Conservation (phyloP, 768 basidiomycete genomes). For the Amanita inopinata region DNA sequence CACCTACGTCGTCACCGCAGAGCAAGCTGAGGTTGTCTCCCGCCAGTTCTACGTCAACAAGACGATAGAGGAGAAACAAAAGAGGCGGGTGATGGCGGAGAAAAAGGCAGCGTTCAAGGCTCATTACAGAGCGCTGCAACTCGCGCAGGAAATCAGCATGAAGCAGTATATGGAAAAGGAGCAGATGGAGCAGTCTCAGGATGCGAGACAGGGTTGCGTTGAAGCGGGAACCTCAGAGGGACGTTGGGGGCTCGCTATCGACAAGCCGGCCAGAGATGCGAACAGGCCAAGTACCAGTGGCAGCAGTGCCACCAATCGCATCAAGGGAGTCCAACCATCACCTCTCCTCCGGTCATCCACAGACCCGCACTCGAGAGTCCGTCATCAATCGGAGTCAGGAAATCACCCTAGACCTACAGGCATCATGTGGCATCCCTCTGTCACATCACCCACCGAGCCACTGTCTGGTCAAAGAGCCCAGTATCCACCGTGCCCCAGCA, state of each 20-base stretch:
- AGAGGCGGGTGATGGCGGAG: neutral
- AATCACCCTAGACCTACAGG: neutral
- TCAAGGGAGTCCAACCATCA: neutral
- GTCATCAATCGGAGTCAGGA: too few relatives aligned
- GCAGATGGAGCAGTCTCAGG: neutral
- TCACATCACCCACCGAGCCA: neutral
- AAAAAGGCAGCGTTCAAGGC: neutral
- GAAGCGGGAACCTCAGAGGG: neutral
- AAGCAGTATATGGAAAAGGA: neutral
- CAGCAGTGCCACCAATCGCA: too few relatives aligned
- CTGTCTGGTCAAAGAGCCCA: neutral
- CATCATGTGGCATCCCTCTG: neutral
- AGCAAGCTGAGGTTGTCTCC: neutral
- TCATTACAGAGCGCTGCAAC: neutral
- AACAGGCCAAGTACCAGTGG: too few relatives aligned
- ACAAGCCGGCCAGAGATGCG: too few relatives aligned
- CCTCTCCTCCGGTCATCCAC: too few relatives aligned
- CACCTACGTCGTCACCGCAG: neutral
- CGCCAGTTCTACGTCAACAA: neutral
- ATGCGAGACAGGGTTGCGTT: neutral
- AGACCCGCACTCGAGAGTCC: too few relatives aligned
- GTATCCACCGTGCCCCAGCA: neutral
- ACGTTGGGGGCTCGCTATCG: too few relatives aligned
- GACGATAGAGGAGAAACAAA: neutral
- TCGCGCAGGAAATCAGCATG: neutral